A percentile compares a stretch with the other conserved stretches of the same genome.
phyloP scores from a whole-genome alignment of 805 yeast genomes.

The Torulaspora franciscae region DNA sequence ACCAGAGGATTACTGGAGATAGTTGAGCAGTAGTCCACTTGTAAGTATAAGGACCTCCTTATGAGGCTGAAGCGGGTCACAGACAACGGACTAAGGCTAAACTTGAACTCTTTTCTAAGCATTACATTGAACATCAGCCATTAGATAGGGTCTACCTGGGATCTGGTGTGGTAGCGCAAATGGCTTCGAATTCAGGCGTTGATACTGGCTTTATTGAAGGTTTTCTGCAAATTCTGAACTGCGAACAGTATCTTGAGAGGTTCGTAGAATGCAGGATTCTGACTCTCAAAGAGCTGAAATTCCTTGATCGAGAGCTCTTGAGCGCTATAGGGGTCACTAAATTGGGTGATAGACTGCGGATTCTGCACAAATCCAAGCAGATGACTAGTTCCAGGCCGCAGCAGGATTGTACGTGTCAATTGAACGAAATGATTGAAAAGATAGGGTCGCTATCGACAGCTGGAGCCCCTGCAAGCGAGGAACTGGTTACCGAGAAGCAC shows the following conservation, averaged over 20 bases:
- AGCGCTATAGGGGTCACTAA: conserved; percentile 68
- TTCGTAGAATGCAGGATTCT: conserved; percentile 23
- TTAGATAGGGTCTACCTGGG: too few relatives aligned
- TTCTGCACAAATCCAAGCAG: conserved; percentile 52
- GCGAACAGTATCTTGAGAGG: conserved; percentile 21
- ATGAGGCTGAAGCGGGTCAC: conserved; percentile 1
- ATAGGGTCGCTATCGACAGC: conserved; percentile 22
- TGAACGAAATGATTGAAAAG: conserved; percentile 23
- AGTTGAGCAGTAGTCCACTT: background rate
- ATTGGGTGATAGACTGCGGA: conserved; percentile 76
- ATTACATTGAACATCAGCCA: too few relatives aligned
- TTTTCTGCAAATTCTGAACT: conserved; percentile 23
- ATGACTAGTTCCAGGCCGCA: conserved; percentile 30
- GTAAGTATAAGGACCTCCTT: background rate
- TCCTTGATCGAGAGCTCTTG: conserved; percentile 55
- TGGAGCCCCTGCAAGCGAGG: conserved; percentile 23
- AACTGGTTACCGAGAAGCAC: conserved; percentile 37
- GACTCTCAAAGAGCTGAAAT: conserved; percentile 26
- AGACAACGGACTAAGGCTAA: background rate
- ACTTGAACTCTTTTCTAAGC: too few relatives aligned
- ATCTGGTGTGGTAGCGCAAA: background rate
- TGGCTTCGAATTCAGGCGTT: background rate
- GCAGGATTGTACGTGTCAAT: conserved; percentile 13
- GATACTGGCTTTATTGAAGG: conserved; percentile 18
- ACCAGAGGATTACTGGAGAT: background rate